A percentile compares a stretch with the other conserved stretches of the same genome.
Evolutionary conservation across 106 monocot genomes (phyloP).

Genomic region (Amphibolis antarctica): DNA sequence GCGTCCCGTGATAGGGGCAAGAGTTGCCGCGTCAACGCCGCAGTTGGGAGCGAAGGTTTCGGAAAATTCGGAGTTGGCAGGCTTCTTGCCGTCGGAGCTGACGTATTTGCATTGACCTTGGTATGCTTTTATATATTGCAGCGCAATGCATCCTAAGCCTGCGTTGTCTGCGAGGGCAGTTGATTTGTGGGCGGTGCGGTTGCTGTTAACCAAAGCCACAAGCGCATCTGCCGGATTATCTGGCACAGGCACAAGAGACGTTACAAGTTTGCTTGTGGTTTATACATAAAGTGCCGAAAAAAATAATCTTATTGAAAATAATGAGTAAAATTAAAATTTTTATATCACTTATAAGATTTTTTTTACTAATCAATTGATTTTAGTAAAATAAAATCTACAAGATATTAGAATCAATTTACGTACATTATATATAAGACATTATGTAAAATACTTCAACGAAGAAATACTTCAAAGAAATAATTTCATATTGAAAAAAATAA

Average conservation of each 20-base stretch:
- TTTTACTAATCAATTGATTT: no score
- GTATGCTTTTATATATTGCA: constrained; percentile 81
- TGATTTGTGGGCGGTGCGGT: constrained; percentile 66
- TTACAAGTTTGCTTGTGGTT: neutral
- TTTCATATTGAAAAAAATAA: no score
- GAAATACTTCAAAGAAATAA: no score
- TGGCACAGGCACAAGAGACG: constrained; percentile 3
- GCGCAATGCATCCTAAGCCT: constrained; percentile 75
- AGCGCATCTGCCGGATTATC: constrained; percentile 85
- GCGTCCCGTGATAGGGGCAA: constrained; percentile 68
- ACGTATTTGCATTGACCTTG: constrained; percentile 60
- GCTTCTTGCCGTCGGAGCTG: constrained; percentile 43
- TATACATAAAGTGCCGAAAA: neutral
- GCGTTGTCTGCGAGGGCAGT: constrained; percentile 44
- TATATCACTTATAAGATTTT: no score
- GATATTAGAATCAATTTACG: no score
- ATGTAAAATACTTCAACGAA: no score
- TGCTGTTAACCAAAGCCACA: constrained; percentile 48
- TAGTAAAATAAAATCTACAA: no score
- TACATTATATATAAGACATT: no score
- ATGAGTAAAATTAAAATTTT: neutral
- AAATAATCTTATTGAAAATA: neutral
- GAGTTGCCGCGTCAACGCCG: constrained; percentile 38
- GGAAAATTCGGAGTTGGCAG: constrained; percentile 40
- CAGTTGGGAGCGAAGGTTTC: constrained; percentile 81